Base-by-base conservation (phyloP, 164 flowering plant species). In the Magnolia kwangsiensis region DNA sequence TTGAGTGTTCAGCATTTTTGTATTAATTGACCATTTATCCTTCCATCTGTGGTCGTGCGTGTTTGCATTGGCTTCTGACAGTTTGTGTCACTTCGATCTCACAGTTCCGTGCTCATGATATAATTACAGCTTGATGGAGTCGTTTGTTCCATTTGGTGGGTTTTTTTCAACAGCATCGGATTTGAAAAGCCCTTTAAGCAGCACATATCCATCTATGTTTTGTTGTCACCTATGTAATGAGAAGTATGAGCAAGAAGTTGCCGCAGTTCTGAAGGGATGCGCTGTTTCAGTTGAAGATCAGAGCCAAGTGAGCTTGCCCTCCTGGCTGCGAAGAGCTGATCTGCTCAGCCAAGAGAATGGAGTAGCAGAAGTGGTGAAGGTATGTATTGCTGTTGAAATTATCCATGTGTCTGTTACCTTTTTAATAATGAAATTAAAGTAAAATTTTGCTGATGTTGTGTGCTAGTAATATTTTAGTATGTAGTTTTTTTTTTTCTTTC, bases 51-150 rank as follows among this genome's bases (percentile, higher is more conserved):
- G 20, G 51, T 11, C n/a, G 29, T 66, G 27, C 2, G 29, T 71
- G 49, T 75, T 74, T 69, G 74, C 74, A 74, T 83, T 77, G 79
- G 74, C 86, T 78, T 77, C 85, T 79, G 84, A 81, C 86, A 61
- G 51, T 77, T 79, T 76, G 72, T 78, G 77, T 68, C 71, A 73
- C 72, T 77, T 86, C 71, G 74, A 75, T 84, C 90, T 90, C 80
- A 86, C 87, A 80, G 84, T 92, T 84, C 75, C 72, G 7, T 87
- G 79, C 82, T 85, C 84, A 83, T 85, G 84, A 81, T 84, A 75
- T 81, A 79, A 84, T 87, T 90, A 72, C 97, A 94, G 98, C 85
- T 90, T 90, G 87, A 85, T 89, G 90, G 89, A 88, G 86, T 89
- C 94, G 7, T 90, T 90, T 86, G 89, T 90, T 63, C 94, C 94